Evolutionary conservation across 2,329 filamentous ascomycete species (phyloP).

Genomic region (Pyrenochaeta sp.): DNA sequence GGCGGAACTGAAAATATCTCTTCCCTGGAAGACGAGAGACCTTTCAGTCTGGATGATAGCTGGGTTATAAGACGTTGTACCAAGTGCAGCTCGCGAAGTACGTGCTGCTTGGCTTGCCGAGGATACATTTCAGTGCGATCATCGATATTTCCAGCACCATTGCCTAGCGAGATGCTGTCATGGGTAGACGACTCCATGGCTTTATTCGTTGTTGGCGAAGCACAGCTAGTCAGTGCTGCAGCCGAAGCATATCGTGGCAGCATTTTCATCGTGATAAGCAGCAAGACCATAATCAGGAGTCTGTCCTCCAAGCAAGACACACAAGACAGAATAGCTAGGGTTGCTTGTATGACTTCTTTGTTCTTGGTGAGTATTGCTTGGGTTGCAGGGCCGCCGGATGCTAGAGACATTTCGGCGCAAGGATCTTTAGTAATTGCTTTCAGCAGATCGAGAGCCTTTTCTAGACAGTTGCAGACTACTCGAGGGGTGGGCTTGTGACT

Average conservation of each 20-base stretch:
- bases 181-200: too few relatives aligned
- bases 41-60: slow-evolving; percentile 4
- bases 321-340: slow-evolving; percentile 4
- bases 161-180: background rate
- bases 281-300: slow-evolving; percentile 4
- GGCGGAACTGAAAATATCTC: too few relatives aligned
- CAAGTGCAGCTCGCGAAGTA: slow-evolving; percentile 9
- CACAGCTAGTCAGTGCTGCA: slow-evolving; percentile 2
- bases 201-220: background rate
- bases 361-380: slow-evolving; percentile 7
- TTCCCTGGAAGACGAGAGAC: background rate
- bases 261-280: slow-evolving; percentile 10
- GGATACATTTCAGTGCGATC: background rate
- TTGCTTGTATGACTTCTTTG: slow-evolving; percentile 8
- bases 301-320: slow-evolving; percentile 4
- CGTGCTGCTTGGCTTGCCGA: slow-evolving; percentile 9
- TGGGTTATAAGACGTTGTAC: slow-evolving; percentile 9
- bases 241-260: slow-evolving; percentile 9
- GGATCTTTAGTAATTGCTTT: slow-evolving; percentile 4
- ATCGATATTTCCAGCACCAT: too few relatives aligned
- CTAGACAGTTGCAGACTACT: slow-evolving; percentile 5
- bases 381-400: background rate
- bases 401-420: background rate
- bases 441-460: slow-evolving; percentile 11
- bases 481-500: background rate